Conservation (phyloP, 768 basidiomycete genomes). For the Rubroboletus satanas region DNA sequence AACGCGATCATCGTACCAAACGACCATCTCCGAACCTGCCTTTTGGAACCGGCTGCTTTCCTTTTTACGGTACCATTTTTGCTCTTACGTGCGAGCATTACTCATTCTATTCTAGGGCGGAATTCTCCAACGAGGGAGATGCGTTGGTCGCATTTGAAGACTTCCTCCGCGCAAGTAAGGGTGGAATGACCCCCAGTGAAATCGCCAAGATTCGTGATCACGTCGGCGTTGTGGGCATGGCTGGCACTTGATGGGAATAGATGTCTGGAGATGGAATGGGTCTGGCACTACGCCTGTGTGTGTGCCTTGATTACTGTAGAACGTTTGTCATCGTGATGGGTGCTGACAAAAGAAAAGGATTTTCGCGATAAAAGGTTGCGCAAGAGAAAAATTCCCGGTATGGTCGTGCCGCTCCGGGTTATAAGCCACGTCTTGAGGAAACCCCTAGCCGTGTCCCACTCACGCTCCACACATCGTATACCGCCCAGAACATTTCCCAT, state of each 20-base stretch:
- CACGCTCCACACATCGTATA: neutral
- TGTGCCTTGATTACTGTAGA: constrained; percentile 8
- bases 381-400: constrained; percentile 13
- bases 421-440: constrained; percentile 7
- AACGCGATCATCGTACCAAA: constrained; percentile 28
- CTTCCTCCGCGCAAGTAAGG: constrained; percentile 80
- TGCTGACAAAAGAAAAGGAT: constrained; percentile 1
- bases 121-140: constrained; percentile 63
- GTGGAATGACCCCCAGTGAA: constrained; percentile 73
- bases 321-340: constrained; percentile 10
- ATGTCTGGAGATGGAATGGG: neutral
- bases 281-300: neutral
- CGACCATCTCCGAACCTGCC: constrained; percentile 65
- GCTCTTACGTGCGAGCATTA: neutral
- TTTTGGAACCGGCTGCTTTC: constrained; percentile 74
- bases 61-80: constrained; percentile 51
- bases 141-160: constrained; percentile 77
- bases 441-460: constrained; percentile 1
- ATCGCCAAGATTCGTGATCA: constrained; percentile 90
- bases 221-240: constrained; percentile 87
- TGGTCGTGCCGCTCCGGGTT: constrained; percentile 9
- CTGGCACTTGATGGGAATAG: constrained; percentile 51
- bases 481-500: constrained; percentile 17
- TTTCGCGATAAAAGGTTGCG: neutral
- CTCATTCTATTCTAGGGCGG: constrained; percentile 37